Evolutionary conservation across 2,329 filamentous ascomycete species (phyloP), one percentile per base, ranked within the genome.

Genomic region (Sphaceloma murrayae): DNA sequence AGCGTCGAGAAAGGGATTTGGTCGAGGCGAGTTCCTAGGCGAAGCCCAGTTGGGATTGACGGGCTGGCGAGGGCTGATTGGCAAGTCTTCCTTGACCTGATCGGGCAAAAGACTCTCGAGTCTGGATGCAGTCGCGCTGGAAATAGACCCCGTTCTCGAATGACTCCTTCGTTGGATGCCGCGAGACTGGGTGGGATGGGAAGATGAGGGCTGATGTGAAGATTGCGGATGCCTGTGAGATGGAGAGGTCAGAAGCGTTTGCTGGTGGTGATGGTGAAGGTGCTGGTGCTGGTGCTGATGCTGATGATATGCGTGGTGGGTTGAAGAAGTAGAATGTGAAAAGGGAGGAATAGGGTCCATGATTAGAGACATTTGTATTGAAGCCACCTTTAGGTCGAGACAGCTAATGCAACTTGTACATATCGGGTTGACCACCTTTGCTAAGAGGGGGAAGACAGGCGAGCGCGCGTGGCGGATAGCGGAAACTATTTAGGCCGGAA

Each of bases 361-460:
- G 42, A 45, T 45, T 34, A 45, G 32, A 45, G 42, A 45, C 42
- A 45, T 45, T 45, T 45, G 42, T 45, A 45, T 29, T 40, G 36
- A 45, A 34, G 42, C 42, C 42, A 45, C 29, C 42, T 45, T 43
- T 43, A 32, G 22, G 42, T 34, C 29, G 29, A 34, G 42, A 45
- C 42, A 45, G 42, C 30, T 45, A 34, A 45, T 45, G 32, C 42
- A 45, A 34, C 30, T 32, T 45, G 31, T 29, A 34, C 42, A 45
- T 45, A 32, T 45, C 21, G 29, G 31, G 30, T 21, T 36, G 42
- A 45, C 42, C 42, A 45, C 16, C 42, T 45, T 43, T 43, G 17
- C 13, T 17, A 34, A 34, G 42, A 34, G 42, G 30, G 42, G 32
- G 42, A 19, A 36, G 22, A 34, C 29, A 34, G 42, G 30, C 22